These are phyloP conservation scores for Apophysomyces trapeziformis DNA, from an alignment of 371 early-diverging fungal species.

Conservation along the genomic window DNA sequence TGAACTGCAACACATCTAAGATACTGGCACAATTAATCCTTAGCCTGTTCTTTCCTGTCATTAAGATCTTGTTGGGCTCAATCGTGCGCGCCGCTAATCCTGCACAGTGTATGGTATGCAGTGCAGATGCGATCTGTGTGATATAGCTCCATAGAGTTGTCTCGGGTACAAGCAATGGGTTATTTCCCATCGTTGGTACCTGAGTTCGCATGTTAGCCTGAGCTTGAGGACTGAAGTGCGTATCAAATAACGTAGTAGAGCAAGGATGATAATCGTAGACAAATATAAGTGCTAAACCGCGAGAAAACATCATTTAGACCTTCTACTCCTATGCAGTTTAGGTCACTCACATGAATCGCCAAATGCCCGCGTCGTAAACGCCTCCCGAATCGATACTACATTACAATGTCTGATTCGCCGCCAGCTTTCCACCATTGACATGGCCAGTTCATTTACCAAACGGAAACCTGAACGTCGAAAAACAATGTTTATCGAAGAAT, in stretches of 20 bases:
- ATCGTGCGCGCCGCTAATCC: slow-evolving; percentile 81
- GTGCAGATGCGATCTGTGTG: slow-evolving; percentile 82
- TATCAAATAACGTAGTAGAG: slow-evolving; percentile 70
- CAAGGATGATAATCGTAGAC: slow-evolving; percentile 93
- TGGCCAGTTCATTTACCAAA: slow-evolving; percentile 77
- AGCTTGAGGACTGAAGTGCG: slow-evolving; percentile 67
- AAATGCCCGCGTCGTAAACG: slow-evolving; percentile 94
- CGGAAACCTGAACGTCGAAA: slow-evolving; percentile 55
- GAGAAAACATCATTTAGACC: background rate
- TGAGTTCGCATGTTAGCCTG: slow-evolving; percentile 51
- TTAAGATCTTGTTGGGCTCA: slow-evolving; percentile 79
- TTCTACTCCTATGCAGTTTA: background rate
- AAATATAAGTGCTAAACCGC: slow-evolving; percentile 69
- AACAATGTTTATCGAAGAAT: background rate
- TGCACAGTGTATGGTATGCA: slow-evolving; percentile 81
- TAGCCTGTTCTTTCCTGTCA: slow-evolving; percentile 86
- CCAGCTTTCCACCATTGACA: slow-evolving; percentile 87
- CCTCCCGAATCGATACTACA: slow-evolving; percentile 89
- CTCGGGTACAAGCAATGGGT: slow-evolving; percentile 65
- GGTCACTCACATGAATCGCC: slow-evolving; percentile 81
- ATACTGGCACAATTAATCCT: slow-evolving; percentile 84
- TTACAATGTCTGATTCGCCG: slow-evolving; percentile 81
- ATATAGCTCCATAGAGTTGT: slow-evolving; percentile 87
- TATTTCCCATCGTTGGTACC: slow-evolving; percentile 41
- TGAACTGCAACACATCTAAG: slow-evolving; percentile 84